These are phyloP conservation scores for Peronospora belbahrii DNA, from an alignment of 352 stramenopile species.

Conservation along the genomic window DNA sequence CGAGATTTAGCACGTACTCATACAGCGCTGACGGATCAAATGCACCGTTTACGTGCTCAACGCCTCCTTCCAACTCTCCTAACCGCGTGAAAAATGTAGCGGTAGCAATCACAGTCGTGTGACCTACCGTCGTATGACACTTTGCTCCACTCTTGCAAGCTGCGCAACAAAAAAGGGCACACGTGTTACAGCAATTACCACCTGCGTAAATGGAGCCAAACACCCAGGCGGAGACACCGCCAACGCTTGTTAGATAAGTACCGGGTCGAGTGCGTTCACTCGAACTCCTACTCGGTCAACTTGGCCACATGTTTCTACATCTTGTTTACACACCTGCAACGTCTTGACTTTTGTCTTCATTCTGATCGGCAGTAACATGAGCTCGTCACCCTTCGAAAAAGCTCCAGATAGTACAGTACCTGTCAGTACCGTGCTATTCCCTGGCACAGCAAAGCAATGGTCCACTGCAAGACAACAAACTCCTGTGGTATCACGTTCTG, in stretches of 20 bases:
- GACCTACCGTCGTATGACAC: slow-evolving; percentile 65
- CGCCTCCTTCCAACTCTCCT: background rate
- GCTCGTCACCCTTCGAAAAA: slow-evolving; percentile 83
- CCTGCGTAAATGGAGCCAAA: slow-evolving; percentile 40
- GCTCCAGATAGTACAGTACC: slow-evolving; percentile 88
- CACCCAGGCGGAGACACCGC: slow-evolving; percentile 43
- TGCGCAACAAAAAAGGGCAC: slow-evolving; percentile 47
- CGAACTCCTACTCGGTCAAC: slow-evolving; percentile 96
- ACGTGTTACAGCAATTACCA: slow-evolving; percentile 45
- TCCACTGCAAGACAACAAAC: slow-evolving; percentile 93
- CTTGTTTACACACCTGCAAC: slow-evolving; percentile 96
- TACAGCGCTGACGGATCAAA: slow-evolving; percentile 43
- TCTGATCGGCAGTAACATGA: slow-evolving; percentile 88
- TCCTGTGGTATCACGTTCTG: slow-evolving; percentile 34
- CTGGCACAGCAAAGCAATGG: slow-evolving; percentile 97
- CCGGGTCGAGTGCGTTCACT: slow-evolving; percentile 66
- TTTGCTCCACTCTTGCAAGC: slow-evolving; percentile 57
- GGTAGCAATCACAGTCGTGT: slow-evolving; percentile 63
- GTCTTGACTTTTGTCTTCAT: slow-evolving; percentile 94
- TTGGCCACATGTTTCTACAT: slow-evolving; percentile 71
- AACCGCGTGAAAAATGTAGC: slow-evolving; percentile 54
- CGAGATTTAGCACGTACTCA: slow-evolving; percentile 35
- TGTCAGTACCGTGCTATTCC: slow-evolving; percentile 96
- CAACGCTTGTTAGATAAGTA: slow-evolving; percentile 53
- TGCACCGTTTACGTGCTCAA: background rate